phyloP scores from a whole-genome alignment of 805 yeast species.

The Jamesozyma lodderae region DNA sequence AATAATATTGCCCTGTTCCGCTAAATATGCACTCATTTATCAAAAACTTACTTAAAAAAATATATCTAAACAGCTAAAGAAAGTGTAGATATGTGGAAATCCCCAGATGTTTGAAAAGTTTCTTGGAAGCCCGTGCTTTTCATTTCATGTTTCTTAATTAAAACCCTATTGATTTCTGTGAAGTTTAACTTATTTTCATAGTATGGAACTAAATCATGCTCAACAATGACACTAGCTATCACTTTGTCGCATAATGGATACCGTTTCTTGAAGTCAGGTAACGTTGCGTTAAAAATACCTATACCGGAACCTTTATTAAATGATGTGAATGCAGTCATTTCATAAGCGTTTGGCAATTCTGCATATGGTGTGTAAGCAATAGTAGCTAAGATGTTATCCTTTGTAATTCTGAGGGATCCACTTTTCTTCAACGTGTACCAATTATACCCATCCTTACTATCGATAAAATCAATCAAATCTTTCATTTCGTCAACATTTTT shows the following conservation, averaged over 20 bases:
- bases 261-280: conserved; percentile 13
- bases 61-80: too few species aligned
- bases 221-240: conserved; percentile 38
- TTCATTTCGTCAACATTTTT: not conserved
- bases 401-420: not conserved
- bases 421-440: not conserved
- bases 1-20: too few species aligned
- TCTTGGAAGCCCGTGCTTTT: conserved; percentile 29
- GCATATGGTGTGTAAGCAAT: conserved; percentile 28
- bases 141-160: conserved; percentile 18
- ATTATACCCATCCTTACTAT: not conserved
- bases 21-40: too few species aligned
- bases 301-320: conserved; percentile 23
- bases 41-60: too few species aligned
- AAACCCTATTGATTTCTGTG: conserved; percentile 19
- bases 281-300: conserved; percentile 6
- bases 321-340: conserved; percentile 46
- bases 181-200: conserved; percentile 38
- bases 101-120: conserved; percentile 32
- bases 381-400: conserved; percentile 27
- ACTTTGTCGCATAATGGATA: conserved; percentile 8
- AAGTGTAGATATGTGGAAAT: too few species aligned
- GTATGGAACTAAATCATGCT: conserved; percentile 41
- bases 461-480: not conserved
- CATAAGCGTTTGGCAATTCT: conserved; percentile 21